These are phyloP conservation scores for Boletus insuetus DNA, from an alignment of 768 basidiomycete species.

Conservation along the genomic window DNA sequence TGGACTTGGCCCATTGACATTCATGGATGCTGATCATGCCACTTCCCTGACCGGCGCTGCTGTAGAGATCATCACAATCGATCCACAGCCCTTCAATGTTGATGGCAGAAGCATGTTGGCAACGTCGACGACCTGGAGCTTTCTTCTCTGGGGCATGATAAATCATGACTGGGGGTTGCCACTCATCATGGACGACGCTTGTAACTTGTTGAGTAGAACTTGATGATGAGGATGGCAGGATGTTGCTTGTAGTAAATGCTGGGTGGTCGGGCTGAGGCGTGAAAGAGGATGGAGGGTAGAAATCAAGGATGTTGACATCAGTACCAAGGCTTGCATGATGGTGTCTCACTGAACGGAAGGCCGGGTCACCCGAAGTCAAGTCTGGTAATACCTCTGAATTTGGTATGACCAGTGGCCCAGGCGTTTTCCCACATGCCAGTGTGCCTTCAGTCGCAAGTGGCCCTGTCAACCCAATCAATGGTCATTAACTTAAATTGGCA, in stretches of 20 bases:
- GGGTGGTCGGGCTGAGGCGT: not conserved
- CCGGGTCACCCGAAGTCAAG: too few species aligned
- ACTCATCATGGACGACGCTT: not conserved
- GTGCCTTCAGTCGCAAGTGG: not conserved
- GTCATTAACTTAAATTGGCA: not conserved
- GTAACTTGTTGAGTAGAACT: too few species aligned
- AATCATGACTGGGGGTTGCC: not conserved
- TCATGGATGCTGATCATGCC: not conserved
- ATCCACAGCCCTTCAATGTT: slow-evolving; percentile 1
- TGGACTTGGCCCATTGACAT: slow-evolving; percentile 5
- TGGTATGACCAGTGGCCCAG: not conserved
- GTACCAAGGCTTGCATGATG: too few species aligned
- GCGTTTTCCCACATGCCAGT: not conserved
- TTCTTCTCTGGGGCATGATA: not conserved
- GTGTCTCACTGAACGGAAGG: too few species aligned
- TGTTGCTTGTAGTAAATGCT: not conserved
- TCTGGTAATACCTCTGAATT: too few species aligned
- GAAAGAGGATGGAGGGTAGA: too few species aligned
- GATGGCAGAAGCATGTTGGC: not conserved
- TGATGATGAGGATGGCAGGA: not conserved
- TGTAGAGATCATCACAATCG: slow-evolving; percentile 2
- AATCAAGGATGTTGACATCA: too few species aligned
- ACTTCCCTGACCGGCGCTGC: not conserved
- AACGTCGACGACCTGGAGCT: too few species aligned
- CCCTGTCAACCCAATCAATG: not conserved